Evolutionary conservation across 306 rosid species (phyloP).

Genomic region (Crotalaria pallida): DNA sequence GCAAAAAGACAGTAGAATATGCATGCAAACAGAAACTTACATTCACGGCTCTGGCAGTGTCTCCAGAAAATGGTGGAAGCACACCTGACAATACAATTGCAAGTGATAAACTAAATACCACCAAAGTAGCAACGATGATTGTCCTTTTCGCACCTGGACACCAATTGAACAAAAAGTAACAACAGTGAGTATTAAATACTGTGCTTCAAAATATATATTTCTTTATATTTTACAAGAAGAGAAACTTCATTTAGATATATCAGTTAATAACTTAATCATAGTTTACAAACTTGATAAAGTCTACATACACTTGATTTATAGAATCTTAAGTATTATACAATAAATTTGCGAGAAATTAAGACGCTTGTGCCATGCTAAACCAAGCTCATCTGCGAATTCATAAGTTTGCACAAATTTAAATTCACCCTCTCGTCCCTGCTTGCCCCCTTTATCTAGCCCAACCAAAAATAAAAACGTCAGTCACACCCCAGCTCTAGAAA

Average conservation of each 20-base stretch:
- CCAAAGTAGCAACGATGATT: conserved; percentile 51
- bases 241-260: background rate
- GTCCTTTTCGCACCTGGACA: conserved; percentile 62
- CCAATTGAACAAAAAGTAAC: conserved; percentile 13
- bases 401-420: background rate
- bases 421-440: background rate
- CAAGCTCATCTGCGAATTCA: background rate
- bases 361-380: background rate
- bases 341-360: background rate
- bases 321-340: background rate
- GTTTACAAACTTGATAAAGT: background rate
- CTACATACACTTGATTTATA: too few relatives aligned
- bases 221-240: background rate
- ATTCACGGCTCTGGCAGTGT: conserved; percentile 77
- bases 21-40: conserved; percentile 39
- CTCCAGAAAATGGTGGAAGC: conserved; percentile 71
- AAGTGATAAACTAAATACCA: conserved; percentile 58
- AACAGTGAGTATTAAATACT: background rate
- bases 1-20: background rate
- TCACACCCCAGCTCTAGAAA: background rate
- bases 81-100: conserved; percentile 45
- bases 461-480: background rate
- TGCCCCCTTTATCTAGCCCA: background rate
- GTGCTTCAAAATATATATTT: background rate
- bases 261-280: background rate